Evolutionary conservation across 106 monocot genomes (phyloP), one percentile per base, ranked within the genome.

Genomic region (Platanthera zijinensis): DNA sequence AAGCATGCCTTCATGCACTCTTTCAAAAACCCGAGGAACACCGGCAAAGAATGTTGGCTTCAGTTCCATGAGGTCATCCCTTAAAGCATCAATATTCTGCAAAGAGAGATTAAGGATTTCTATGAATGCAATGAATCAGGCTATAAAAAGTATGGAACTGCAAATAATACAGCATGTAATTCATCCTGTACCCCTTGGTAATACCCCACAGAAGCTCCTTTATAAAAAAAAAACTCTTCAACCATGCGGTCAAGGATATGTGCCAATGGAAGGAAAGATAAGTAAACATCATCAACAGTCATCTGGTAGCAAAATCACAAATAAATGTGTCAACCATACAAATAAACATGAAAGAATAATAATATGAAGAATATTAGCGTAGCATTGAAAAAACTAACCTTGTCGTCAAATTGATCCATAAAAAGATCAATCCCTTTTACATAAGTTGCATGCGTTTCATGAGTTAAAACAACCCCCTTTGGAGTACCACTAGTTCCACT

Each of bases 21-120:
- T 93, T 80, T 93, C 96, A 79, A 86, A 97, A 79, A 97, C 96
- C 77, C 93, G 84, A 71, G 96, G 96, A 18, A 97, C 96, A 48
- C 96, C 93, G 80, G 87, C 93, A 50, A 97, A 74, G 32, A 97
- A 75, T 32, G 91, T 97, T 8, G 96, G 96, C 76, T 89, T 97
- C 69, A 97, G 52, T 79, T 97, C 96, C 84, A 85, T 83, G 48
- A 97, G 69, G 82, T 97, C 96, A 76, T 97, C 96, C 61, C 89
- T 91, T 63, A 97, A 76, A 71, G 82, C 86, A 87, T 87, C 87
- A 66, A 96, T 77, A 83, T 96, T 84, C 93, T 96, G 72, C 48
- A 72, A 2, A 62, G 6, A 49, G n/a, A 18, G 13, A 30, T 2
- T 22, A 78, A 75, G 11, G 66, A 30, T 32, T 32, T 30, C 13